These are phyloP conservation scores for Wickerhamomyces hampshirensis DNA, from an alignment of 805 yeast genomes.

Conservation along the genomic window DNA sequence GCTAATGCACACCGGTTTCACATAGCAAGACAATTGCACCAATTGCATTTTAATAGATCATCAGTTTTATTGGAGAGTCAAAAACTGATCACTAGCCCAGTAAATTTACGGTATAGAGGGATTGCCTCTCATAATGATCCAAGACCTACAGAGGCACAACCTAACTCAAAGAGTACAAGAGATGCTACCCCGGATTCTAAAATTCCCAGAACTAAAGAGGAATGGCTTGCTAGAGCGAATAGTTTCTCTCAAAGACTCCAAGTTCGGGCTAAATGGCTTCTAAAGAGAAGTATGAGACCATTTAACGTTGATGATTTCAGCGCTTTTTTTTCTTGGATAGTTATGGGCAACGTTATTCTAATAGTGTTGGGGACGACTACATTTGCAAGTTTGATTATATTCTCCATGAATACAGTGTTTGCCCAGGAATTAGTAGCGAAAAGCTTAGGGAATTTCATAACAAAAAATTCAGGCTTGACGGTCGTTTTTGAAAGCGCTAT, in stretches of 20 bases:
- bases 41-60: too few relatives aligned
- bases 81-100: too few relatives aligned
- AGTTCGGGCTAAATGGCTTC: conserved; percentile 63
- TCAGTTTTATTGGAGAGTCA: too few relatives aligned
- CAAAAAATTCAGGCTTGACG: conserved; percentile 74
- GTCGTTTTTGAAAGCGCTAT: conserved; percentile 92
- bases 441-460: conserved; percentile 74
- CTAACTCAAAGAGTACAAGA: too few relatives aligned
- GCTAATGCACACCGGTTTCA: too few relatives aligned
- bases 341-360: conserved; percentile 80
- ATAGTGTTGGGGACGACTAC: conserved; percentile 88
- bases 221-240: conserved; percentile 39
- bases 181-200: too few relatives aligned
- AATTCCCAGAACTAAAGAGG: conserved; percentile 29
- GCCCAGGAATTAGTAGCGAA: conserved; percentile 77
- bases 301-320: conserved; percentile 89
- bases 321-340: conserved; percentile 88
- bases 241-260: conserved; percentile 35
- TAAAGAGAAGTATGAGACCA: conserved; percentile 74
- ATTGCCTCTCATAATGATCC: too few relatives aligned
- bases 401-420: conserved; percentile 55
- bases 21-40: too few relatives aligned
- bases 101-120: too few relatives aligned
- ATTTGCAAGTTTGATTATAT: conserved; percentile 73
- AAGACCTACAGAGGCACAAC: too few relatives aligned